These are phyloP conservation scores for Trebouxia sp. DNA, from an alignment of 139 green algal genomes.

Conservation along the genomic window DNA sequence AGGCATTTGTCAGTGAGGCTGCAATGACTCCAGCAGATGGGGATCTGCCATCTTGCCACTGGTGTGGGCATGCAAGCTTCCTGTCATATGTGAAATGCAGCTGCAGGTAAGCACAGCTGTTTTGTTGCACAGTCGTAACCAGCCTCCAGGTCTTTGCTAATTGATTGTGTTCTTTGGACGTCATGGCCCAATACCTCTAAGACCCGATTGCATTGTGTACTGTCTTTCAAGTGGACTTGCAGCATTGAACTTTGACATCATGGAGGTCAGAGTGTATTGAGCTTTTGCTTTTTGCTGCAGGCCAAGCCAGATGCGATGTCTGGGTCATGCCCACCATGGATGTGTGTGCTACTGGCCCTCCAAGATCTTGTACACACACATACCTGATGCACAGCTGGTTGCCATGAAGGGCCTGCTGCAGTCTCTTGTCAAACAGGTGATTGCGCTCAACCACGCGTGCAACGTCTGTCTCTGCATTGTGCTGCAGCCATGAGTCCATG, in stretches of 20 bases:
- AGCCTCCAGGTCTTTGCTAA: too few species aligned
- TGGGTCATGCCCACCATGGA: constrained; percentile 17
- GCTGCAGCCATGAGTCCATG: too few species aligned
- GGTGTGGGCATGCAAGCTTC: constrained; percentile 16
- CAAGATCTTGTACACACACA: constrained; percentile 20
- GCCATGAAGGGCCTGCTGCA: constrained; percentile 16
- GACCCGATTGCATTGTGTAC: too few species aligned
- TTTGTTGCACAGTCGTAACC: too few species aligned
- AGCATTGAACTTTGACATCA: too few species aligned
- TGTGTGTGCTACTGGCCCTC: constrained; percentile 21
- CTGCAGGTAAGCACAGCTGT: constrained; percentile 1
- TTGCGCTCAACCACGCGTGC: too few species aligned
- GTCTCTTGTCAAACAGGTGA: constrained; percentile 21
- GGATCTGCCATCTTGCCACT: constrained; percentile 16
- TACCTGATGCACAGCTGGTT: constrained; percentile 21
- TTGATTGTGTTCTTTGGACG: too few species aligned
- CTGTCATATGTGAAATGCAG: constrained; percentile 19
- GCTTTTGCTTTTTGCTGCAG: not conserved
- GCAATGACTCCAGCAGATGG: constrained; percentile 9
- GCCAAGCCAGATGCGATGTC: constrained; percentile 19
- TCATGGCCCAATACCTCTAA: too few species aligned
- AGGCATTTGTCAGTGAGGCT: constrained; percentile 6
- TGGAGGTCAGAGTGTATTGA: not conserved
- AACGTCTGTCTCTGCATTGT: too few species aligned
- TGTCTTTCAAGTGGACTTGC: too few species aligned